Evolutionary conservation across 345 rosid genomes (phyloP), one percentile per base, ranked within the genome.

Genomic region (Balakata baccata): DNA sequence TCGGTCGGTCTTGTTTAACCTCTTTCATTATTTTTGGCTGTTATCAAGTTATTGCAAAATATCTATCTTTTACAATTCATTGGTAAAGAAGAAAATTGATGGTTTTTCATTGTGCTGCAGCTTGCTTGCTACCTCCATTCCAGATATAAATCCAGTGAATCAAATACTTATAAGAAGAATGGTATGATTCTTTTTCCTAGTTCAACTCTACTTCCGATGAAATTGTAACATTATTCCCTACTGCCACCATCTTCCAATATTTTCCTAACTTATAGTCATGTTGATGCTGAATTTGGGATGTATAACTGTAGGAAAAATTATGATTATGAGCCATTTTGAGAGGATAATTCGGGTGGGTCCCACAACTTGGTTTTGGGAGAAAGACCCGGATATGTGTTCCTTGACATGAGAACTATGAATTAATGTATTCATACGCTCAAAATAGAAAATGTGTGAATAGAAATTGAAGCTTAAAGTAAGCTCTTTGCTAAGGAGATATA

Each of bases 51-150:
- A 14, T 25, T 51, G 18, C 18, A 13, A 4, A 11, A 17, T 62
- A 17, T 49, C 47, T 29, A 25, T 16, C 22, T 38, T 23, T 29
- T 1, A 12, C 7, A 18, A 52, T 74, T 57, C 13, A 34, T 68
- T 29, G 34, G 37, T 51, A 14, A 37, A 63, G 39, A 12, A 2
- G 29, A 14, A 51, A 1, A 18, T 57, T 23, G 3, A 12, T 63
- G 41, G 17, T 50, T 54, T 23, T 63, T 57, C 38, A 23, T 46
- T 58, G 66, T 58, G 54, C 60, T 67, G 76, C 76, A 79, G 82
- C 37, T 79, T 71, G 76, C 82, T 67, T 79, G 82, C 79, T 75
- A 65, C 38, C 65, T 79, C 16, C 82, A 79, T 75, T 71, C 79
- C 70, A 79, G 13, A 45, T 79, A 75, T 38, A 79, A 79, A 64